phyloP scores from a whole-genome alignment of 805 yeast species.

The Phaffomyces opuntiae region DNA sequence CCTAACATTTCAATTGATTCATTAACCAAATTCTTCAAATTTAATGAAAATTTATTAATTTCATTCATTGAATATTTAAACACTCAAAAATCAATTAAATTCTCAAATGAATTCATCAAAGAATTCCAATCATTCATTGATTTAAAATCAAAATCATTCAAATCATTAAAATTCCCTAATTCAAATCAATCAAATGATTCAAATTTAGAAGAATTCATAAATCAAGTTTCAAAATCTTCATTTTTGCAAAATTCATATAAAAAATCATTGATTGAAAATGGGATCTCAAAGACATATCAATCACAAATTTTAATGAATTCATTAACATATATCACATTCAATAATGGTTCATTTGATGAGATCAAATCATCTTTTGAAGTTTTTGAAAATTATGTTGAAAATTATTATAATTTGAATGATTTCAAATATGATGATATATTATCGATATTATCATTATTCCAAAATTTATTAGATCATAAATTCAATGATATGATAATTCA shows the following conservation, averaged over 20 bases:
- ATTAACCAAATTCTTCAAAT: constrained; percentile 4
- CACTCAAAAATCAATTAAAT: not conserved
- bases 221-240: constrained; percentile 17
- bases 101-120: not conserved
- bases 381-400: constrained; percentile 33
- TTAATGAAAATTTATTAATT: constrained; percentile 9
- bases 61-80: constrained; percentile 1
- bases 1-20: not conserved
- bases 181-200: constrained; percentile 31
- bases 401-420: constrained; percentile 28
- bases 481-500: not conserved
- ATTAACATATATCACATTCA: constrained; percentile 29
- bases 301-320: constrained; percentile 28
- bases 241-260: constrained; percentile 14
- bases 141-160: constrained; percentile 3
- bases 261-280: constrained; percentile 22
- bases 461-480: constrained; percentile 6
- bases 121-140: constrained; percentile 10
- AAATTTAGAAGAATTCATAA: constrained; percentile 27
- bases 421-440: constrained; percentile 30
- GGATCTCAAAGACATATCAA: constrained; percentile 41
- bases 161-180: constrained; percentile 34
- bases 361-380: constrained; percentile 32
- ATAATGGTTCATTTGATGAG: constrained; percentile 16
- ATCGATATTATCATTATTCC: constrained; percentile 16